Evolutionary conservation across 306 rosid species (phyloP), one percentile per base, ranked within the genome.

Genomic region (Sicyos baderoa): DNA sequence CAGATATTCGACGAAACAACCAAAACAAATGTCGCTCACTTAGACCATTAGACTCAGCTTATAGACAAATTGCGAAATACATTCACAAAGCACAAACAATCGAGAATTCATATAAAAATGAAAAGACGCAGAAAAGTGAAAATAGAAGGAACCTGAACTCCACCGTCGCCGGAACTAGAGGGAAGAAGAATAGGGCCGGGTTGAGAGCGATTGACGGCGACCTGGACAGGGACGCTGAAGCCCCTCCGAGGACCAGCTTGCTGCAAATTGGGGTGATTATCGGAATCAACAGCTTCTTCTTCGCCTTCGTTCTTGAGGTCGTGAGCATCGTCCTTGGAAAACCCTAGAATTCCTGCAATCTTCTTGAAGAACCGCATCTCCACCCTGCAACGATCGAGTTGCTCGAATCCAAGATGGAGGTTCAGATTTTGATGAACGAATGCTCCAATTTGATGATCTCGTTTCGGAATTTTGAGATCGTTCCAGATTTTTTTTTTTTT

Each of bases 231-330:
- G 29, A 93, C 96, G 60, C 86, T 49, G 65, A 93, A 86, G 42
- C 97, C 97, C 72, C 72, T 79, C 6, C 87, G 88, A 59, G 90
- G 91, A 15, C 88, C 95, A 22, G 87, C 72, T 44, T 79, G 85
- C 22, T 71, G 81, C 52, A 81, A 22, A 63, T 75, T 88, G 50
- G n/a, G 14, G 22, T 86, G 88, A 58, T 35, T 55, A 70, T 57
- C 72, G 60, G 76, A 69, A n/a, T 74, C 74, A 6, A 66, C 72
- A 29, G 79, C 83, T 11, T 82, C 80, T 37, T 82, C 78, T 37
- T 82, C 80, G 45, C 81, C 78, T 37, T 72, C 79, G 16, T 80
- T 86, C 67, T 68, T 84, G 73, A 77, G 56, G 64, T 87, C 86
- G 79, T 79, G 88, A 35, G 21, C 66, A 1, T 87, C 89, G 60